Percentiles rank a stretch among this genome's conserved stretches.
Conservation (phyloP, 208 protist genomes). For the Wallacemonas sp. region DNA sequence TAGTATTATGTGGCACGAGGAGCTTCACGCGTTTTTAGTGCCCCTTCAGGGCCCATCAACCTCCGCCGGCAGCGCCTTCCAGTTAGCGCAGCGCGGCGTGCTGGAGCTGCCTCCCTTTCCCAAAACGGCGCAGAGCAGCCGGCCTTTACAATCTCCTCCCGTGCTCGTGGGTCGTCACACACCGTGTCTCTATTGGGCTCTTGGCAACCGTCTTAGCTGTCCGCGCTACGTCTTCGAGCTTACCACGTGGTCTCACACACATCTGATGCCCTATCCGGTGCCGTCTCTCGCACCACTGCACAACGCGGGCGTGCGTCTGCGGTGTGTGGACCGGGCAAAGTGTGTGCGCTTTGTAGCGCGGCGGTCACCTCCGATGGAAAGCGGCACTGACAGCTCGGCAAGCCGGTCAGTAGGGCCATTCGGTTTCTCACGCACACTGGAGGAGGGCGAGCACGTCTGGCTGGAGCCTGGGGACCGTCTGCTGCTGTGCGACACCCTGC, state of each 20-base stretch:
- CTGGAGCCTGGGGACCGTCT: conserved; percentile 10
- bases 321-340: neutral
- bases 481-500: neutral
- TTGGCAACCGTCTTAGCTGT: conserved; percentile 36
- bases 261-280: conserved; percentile 11
- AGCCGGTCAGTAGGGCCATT: neutral
- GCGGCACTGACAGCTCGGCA: neutral
- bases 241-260: conserved; percentile 17
- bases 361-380: neutral
- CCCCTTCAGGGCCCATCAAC: conserved; percentile 4
- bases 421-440: neutral
- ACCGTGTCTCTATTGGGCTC: conserved; percentile 30
- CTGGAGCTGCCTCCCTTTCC: conserved; percentile 12
- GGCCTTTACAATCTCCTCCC: neutral
- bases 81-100: conserved; percentile 3
- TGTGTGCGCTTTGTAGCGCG: neutral
- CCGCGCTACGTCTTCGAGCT: conserved; percentile 33
- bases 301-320: neutral
- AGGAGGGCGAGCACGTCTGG: conserved; percentile 16
- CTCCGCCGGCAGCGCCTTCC: neutral
- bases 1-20: conserved; percentile 13
- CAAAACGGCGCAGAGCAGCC: neutral
- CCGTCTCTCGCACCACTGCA: conserved; percentile 2
- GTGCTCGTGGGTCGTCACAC: conserved; percentile 15
- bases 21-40: conserved; percentile 34